Evolutionary conservation across 805 yeast species (phyloP).

Genomic region (Candida suzukii): DNA sequence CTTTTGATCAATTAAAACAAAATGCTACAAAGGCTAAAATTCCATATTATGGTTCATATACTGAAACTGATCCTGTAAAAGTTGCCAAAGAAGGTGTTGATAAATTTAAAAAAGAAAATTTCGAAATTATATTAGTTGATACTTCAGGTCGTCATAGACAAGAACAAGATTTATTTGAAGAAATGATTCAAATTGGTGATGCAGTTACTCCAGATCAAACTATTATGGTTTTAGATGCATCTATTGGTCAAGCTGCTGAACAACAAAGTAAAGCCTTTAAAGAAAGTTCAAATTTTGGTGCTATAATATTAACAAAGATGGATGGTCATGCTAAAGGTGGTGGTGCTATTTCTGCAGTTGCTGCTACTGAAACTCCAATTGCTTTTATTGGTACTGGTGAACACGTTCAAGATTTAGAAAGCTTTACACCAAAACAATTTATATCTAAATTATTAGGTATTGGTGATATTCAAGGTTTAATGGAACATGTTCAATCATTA

Average conservation of each 20-base stretch:
- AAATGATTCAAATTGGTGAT: constrained; percentile 88
- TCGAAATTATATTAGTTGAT: constrained; percentile 91
- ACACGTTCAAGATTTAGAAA: constrained; percentile 88
- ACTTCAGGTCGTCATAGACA: constrained; percentile 98
- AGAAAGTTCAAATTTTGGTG: constrained; percentile 88
- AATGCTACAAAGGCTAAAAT: constrained; percentile 93
- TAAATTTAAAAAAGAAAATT: constrained; percentile 83
- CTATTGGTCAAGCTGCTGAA: constrained; percentile 98
- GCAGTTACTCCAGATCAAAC: constrained; percentile 93
- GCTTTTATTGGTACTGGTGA: constrained; percentile 98
- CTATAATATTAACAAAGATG: constrained; percentile 91
- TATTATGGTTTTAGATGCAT: constrained; percentile 94
- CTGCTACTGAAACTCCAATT: constrained; percentile 92
- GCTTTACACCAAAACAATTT: constrained; percentile 83
- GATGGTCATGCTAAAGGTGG: constrained; percentile 99
- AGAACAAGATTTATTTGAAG: constrained; percentile 84
- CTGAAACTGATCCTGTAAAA: constrained; percentile 91
- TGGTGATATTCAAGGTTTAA: constrained; percentile 88
- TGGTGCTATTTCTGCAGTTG: constrained; percentile 98
- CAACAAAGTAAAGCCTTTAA: constrained; percentile 91
- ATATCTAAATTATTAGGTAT: constrained; percentile 90
- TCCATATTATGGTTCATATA: constrained; percentile 91
- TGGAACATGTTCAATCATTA: constrained; percentile 88
- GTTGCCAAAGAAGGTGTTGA: constrained; percentile 90
- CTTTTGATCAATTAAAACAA: constrained; percentile 96